These are phyloP conservation scores for Heliocybe sulcata DNA, from an alignment of 1,284 basidiomycete species.

Conservation along the genomic window DNA sequence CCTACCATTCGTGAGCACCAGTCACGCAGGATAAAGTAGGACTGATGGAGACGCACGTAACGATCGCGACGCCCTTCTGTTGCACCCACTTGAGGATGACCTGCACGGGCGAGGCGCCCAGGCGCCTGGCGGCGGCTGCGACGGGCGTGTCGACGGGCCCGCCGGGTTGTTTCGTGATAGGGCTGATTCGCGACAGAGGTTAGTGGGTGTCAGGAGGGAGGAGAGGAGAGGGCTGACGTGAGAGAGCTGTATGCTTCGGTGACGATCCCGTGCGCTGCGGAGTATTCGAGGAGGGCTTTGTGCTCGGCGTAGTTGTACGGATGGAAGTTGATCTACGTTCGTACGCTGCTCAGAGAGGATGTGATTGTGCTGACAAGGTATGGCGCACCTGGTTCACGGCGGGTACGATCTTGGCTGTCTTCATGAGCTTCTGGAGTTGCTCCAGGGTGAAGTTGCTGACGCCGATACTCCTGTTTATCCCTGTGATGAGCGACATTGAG, in stretches of 20 bases:
- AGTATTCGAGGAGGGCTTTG: conserved; percentile 50
- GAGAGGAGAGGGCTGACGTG: conserved; percentile 28
- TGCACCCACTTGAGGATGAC: conserved; percentile 64
- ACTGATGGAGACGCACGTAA: conserved; percentile 65
- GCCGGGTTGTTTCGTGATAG: conserved; percentile 60
- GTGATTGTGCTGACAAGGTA: not conserved
- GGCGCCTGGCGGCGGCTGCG: conserved; percentile 45
- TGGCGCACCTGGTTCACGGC: conserved; percentile 67
- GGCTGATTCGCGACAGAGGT: conserved; percentile 27
- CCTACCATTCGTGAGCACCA: no score
- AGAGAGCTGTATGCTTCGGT: conserved; percentile 70
- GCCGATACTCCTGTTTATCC: conserved; percentile 58
- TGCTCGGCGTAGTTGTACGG: conserved; percentile 61
- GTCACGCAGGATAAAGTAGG: no score
- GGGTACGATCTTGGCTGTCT: conserved; percentile 54
- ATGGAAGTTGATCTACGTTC: conserved; percentile 60
- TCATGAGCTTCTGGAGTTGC: conserved; percentile 52
- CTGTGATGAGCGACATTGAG: not conserved
- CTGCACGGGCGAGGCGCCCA: conserved; percentile 61
- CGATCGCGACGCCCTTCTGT: conserved; percentile 57
- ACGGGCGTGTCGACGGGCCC: conserved; percentile 69
- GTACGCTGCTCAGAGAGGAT: not conserved
- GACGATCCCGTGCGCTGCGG: conserved; percentile 53
- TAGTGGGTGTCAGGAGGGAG: not conserved
- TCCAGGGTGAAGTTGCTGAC: conserved; percentile 68